phyloP scores from a whole-genome alignment of 352 stramenopile species.

The Globisporangium spiculum region DNA sequence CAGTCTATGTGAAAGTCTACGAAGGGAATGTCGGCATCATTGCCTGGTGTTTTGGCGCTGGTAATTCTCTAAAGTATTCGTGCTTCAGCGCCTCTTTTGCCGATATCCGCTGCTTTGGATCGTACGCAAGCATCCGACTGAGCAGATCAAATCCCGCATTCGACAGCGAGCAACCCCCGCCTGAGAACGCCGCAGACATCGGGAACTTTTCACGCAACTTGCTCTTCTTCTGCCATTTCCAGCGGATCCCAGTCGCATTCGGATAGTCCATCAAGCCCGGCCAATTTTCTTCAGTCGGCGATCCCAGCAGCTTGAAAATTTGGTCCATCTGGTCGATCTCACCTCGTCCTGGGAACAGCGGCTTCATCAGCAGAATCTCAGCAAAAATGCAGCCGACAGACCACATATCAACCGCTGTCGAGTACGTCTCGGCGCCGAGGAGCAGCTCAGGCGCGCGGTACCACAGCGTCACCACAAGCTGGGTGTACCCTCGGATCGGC shows the following conservation, averaged over 20 bases:
- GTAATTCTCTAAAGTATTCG: slow-evolving; percentile 76
- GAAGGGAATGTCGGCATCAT: slow-evolving; percentile 81
- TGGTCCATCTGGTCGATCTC: slow-evolving; percentile 97
- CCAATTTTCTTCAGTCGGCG: slow-evolving; percentile 90
- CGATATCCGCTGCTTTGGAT: slow-evolving; percentile 74
- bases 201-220: slow-evolving; percentile 79
- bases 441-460: slow-evolving; percentile 93
- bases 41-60: slow-evolving; percentile 56
- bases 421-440: slow-evolving; percentile 91
- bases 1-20: slow-evolving; percentile 5
- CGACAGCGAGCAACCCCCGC: slow-evolving; percentile 54
- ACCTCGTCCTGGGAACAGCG: slow-evolving; percentile 90
- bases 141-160: slow-evolving; percentile 77
- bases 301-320: slow-evolving; percentile 94
- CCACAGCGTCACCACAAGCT: slow-evolving; percentile 94
- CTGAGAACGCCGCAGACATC: slow-evolving; percentile 45
- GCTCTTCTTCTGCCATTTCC: slow-evolving; percentile 73
- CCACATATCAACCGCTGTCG: slow-evolving; percentile 96
- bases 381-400: slow-evolving; percentile 95
- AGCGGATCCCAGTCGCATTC: slow-evolving; percentile 50
- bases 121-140: slow-evolving; percentile 57
- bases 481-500: slow-evolving; percentile 79
- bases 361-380: slow-evolving; percentile 93
- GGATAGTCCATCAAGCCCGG: slow-evolving; percentile 67
- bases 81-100: slow-evolving; percentile 78